Base-by-base conservation (phyloP, 768 basidiomycete genomes). In the Russula dissimulans region DNA sequence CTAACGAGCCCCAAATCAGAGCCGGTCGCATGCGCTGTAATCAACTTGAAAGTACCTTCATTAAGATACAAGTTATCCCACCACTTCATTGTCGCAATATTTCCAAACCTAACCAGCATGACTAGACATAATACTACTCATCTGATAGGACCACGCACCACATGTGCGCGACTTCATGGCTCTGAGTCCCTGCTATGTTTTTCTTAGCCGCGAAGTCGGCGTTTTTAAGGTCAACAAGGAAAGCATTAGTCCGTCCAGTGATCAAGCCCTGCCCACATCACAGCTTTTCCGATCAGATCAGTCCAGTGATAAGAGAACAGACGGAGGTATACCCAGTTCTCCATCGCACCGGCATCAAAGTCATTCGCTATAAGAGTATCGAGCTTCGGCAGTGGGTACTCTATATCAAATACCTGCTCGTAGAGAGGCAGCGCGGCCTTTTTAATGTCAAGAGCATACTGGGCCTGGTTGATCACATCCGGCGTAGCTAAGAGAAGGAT, bases 81-180 rank as follows among this genome's bases (percentile, higher is more conserved):
- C 90, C 91, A 92, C 67, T 83, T 82, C 92, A 95, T 95, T 0
- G 92, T 95, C 6, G 90, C 87, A 66, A 97, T 88, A 69, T 95
- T 86, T 29, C 93, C 94, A 66, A 95, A 95, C 91, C 90, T 78
- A 43, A 17, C 44, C 65, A 18, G 5, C 4, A 26, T 22, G 18
- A 48, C 22, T 44, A 51, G 22, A 54, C 14, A 11, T n/a, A 43
- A 22, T 7, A 11, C 22, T 26, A 26, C 44, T 3, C 51, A 26
- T n/a, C 5, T 39, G 14, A 59, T 7, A 18, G 17, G 31, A 43
- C 38, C 29, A 66, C 65, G n/a, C 32, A 84, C 85, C 87, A 86
- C 85, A 89, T 86, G 68, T 89, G 87, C 9, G 87, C 86, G 48
- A 91, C 83, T 74, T 95, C 95, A 68, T 97, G 95, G 67, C 83